A percentile compares a stretch with the other conserved stretches of the same genome.
Evolutionary conservation across 768 basidiomycete genomes (phyloP).

Genomic region (Lanmaoa rubissima): DNA sequence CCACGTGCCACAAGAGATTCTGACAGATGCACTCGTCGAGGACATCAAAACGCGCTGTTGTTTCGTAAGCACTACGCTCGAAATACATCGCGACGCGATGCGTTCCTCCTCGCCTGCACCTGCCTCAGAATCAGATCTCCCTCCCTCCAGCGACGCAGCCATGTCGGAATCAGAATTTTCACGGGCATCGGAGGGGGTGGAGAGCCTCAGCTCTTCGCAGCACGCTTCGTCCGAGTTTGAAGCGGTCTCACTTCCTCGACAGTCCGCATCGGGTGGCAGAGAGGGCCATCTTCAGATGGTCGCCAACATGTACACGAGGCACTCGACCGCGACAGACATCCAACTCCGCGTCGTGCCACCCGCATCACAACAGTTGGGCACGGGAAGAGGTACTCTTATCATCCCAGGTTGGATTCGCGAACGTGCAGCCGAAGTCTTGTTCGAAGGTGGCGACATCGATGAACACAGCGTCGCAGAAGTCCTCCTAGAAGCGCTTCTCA

Average conservation of each 20-base stretch:
- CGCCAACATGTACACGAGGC: constrained; percentile 65
- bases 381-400: constrained; percentile 73
- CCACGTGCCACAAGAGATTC: constrained; percentile 73
- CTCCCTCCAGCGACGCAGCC: constrained; percentile 53
- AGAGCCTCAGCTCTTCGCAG: constrained; percentile 49
- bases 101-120: constrained; percentile 32
- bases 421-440: constrained; percentile 85
- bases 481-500: constrained; percentile 74
- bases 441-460: constrained; percentile 87
- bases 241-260: constrained; percentile 44
- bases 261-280: constrained; percentile 24
- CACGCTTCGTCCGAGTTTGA: constrained; percentile 55
- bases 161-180: constrained; percentile 70
- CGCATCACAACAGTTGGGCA: constrained; percentile 60
- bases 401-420: constrained; percentile 97
- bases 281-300: constrained; percentile 53
- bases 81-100: constrained; percentile 33
- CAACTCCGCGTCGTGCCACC: constrained; percentile 70
- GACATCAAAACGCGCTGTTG: constrained; percentile 88
- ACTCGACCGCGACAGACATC: constrained; percentile 77
- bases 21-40: constrained; percentile 81
- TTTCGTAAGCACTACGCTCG: constrained; percentile 73
- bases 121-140: constrained; percentile 39
- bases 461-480: constrained; percentile 82
- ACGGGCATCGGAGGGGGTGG: constrained; percentile 45